Percentiles rank a stretch among this genome's conserved stretches.
Conservation (phyloP, 345 rosid genomes). For the Anacardium occidentale region DNA sequence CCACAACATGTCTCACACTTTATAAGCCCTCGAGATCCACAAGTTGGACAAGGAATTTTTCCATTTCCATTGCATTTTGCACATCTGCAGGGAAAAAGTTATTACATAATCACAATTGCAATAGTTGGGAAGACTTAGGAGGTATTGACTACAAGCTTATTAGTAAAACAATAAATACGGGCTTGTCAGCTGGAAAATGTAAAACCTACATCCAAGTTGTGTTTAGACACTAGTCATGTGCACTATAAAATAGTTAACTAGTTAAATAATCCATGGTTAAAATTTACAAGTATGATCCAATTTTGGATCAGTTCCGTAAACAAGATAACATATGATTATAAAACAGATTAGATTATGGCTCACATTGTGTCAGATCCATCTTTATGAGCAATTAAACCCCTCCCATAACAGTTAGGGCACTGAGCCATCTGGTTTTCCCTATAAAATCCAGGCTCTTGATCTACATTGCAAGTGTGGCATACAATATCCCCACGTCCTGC, state of each 20-base stretch:
- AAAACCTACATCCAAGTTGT: neutral
- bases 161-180: neutral
- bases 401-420: conserved; percentile 72
- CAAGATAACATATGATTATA: neutral
- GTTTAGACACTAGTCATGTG: neutral
- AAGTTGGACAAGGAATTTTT: conserved; percentile 69
- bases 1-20: conserved; percentile 65
- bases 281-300: neutral
- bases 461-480: conserved; percentile 70
- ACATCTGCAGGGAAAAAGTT: conserved; percentile 49
- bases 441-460: conserved; percentile 76
- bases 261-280: neutral
- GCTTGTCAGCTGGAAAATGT: neutral
- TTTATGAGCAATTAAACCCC: conserved; percentile 90
- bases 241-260: neutral
- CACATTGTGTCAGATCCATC: conserved; percentile 93
- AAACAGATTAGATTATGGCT: conserved; percentile 27
- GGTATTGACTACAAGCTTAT: neutral
- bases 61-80: conserved; percentile 73
- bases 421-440: conserved; percentile 69
- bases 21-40: conserved; percentile 82
- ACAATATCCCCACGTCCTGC: conserved; percentile 63
- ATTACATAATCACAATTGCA: neutral
- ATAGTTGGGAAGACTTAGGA: neutral
- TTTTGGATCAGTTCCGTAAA: neutral